Percentiles rank a stretch among this genome's conserved stretches.
Evolutionary conservation across 2,329 filamentous ascomycete genomes (phyloP).

Genomic region (Exophiala phaeomuriformis): DNA sequence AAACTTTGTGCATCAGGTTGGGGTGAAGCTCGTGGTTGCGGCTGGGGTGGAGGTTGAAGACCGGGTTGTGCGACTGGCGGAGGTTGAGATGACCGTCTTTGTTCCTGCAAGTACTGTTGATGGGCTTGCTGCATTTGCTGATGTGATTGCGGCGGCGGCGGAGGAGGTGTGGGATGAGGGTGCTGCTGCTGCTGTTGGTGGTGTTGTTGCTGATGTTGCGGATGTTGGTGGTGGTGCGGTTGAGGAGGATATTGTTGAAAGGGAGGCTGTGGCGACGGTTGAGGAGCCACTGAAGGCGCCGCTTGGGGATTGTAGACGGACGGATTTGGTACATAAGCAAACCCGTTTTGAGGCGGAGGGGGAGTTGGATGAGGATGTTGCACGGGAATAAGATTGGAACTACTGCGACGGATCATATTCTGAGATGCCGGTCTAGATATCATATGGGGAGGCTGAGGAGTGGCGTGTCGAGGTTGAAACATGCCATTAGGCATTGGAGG

Average conservation of each 20-base stretch:
- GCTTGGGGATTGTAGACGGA: constrained; percentile 71
- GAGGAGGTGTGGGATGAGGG: constrained; percentile 42
- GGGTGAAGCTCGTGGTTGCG: constrained; percentile 35
- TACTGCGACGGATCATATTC: constrained; percentile 68
- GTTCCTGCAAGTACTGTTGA: constrained; percentile 68
- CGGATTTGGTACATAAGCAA: constrained; percentile 77
- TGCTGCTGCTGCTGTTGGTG: constrained; percentile 32
- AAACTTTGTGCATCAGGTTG: constrained; percentile 36
- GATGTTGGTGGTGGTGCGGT: constrained; percentile 20
- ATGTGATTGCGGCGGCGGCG: constrained; percentile 36
- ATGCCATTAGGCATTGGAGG: constrained; percentile 77
- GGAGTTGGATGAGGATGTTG: constrained; percentile 54
- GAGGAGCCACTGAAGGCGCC: constrained; percentile 31
- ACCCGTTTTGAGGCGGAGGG: constrained; percentile 60
- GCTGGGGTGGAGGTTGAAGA: constrained; percentile 50
- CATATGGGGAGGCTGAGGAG: constrained; percentile 65
- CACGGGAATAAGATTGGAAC: constrained; percentile 64
- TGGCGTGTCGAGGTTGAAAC: constrained; percentile 66
- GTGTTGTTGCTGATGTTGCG: constrained; percentile 11
- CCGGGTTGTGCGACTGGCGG: constrained; percentile 56
- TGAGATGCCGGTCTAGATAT: constrained; percentile 72
- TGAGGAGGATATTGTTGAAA: constrained; percentile 36
- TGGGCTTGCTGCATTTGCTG: constrained; percentile 48
- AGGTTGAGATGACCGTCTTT: constrained; percentile 58
- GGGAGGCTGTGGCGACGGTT: constrained; percentile 31